Conservation (phyloP, 2,329 filamentous ascomycete genomes). For the Pyrenophora tritici-repentis region DNA sequence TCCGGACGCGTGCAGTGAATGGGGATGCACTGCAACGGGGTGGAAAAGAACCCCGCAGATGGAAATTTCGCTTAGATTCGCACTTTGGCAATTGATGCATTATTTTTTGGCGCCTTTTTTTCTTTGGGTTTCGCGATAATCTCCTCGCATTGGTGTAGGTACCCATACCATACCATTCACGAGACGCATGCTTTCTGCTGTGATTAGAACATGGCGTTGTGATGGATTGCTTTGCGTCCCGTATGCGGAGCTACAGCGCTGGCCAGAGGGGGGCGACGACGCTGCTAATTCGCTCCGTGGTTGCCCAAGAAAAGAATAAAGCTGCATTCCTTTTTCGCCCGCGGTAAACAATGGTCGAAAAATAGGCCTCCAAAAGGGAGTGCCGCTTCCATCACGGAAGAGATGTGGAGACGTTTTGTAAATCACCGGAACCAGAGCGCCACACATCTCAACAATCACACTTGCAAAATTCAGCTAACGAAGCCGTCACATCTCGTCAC, state of each 20-base stretch:
- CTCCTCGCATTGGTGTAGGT: slow-evolving; percentile 1
- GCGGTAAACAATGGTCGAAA: too few species aligned
- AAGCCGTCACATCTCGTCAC: slow-evolving; percentile 14
- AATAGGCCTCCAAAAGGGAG: too few species aligned
- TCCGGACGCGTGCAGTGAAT: slow-evolving; percentile 23
- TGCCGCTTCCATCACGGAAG: too few species aligned
- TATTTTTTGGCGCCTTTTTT: slow-evolving; percentile 24
- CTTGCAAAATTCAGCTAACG: slow-evolving; percentile 15
- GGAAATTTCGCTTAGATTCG: slow-evolving; percentile 20
- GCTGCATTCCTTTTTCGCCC: too few species aligned
- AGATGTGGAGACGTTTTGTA: neutral
- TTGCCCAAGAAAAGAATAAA: too few species aligned
- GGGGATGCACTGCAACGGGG: slow-evolving; percentile 11
- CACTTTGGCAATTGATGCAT: slow-evolving; percentile 17
- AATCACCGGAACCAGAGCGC: slow-evolving; percentile 19
- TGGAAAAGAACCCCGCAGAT: slow-evolving; percentile 8
- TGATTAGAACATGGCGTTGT: slow-evolving; percentile 12
- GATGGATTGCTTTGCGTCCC: neutral
- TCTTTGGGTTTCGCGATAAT: too few species aligned
- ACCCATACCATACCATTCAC: neutral
- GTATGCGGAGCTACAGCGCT: neutral
- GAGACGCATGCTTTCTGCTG: neutral
- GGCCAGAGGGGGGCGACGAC: neutral
- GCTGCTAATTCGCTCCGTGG: too few species aligned
- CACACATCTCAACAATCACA: slow-evolving; percentile 31